Base-by-base conservation (phyloP, 352 stramenopile genomes). In the Phytophthora sp. region DNA sequence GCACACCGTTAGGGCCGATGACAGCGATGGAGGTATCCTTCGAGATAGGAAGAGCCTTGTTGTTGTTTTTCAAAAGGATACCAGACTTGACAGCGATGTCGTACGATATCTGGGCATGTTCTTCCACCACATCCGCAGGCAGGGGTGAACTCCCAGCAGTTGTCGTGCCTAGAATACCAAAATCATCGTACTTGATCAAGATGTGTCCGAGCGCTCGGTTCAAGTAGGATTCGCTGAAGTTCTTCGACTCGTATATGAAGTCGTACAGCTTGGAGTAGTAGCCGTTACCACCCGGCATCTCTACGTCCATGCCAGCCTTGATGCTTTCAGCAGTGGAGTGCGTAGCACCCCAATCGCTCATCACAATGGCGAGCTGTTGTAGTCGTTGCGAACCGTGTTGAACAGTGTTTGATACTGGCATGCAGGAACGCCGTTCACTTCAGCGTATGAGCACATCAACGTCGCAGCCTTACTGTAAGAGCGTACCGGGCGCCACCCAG, bases 171-270 rank as follows among this genome's bases (percentile, higher is more conserved):
- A 74, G 66, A 28, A 65, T 43, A 2, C 60, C 53, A 32, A 74
- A 74, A 43, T 74, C 66, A 49, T 74, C 66, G 53, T 74, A 74
- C 54, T 74, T 70, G 59, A 42, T 32, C 52, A 74, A 32, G 49
- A 74, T 70, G 53, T 74, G 59, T 5, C 66, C 66, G 18, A 66
- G 39, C 4, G 66, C 66, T 13, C 60, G 66, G 27, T 74, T 55
- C 59, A 74, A 32, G 49, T 74, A 70, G 53, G 66, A 66, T 53
- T 74, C 66, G 54, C 66, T 74, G n/a, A n/a, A n/a, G n/a, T n/a
- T n/a, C n/a, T n/a, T n/a, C n/a, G n/a, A n/a, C n/a, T n/a, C n/a
- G n/a, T n/a, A n/a, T n/a, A n/a, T n/a, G n/a, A n/a, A n/a, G n/a
- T n/a, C n/a, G n/a, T n/a, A n/a, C n/a, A n/a, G n/a, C n/a, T n/a